Base-by-base conservation (phyloP, 2,329 filamentous ascomycete species). In the Ascochyta viciae-villosae region DNA sequence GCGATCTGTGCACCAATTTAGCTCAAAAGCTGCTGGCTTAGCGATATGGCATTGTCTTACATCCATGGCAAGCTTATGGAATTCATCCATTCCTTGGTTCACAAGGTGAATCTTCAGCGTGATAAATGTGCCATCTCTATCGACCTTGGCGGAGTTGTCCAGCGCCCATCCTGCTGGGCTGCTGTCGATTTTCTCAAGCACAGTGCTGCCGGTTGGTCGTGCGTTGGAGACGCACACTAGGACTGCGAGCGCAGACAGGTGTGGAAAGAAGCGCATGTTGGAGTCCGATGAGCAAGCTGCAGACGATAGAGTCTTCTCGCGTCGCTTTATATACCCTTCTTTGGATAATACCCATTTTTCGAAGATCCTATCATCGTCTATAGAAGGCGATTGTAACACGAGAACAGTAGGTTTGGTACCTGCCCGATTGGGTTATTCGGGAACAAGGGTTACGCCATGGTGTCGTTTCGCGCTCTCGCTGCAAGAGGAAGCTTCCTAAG, bases 1-100 rank as follows among this genome's bases (percentile, higher is more conserved):
- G 82, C 84, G 26, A 85, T 66, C 62, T 64, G 39, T 41, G 4
- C n/a, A 26, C 22, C 22, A 27, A n/a, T 35, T 10, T 16, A 38
- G 19, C 35, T 19, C 34, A 7, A n/a, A 38, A 9, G n/a, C 15
- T 4, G 19, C 15, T 10, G 6, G 3, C 24, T 35, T 13, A 2
- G 19, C 9, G 29, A 27, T 37, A 15, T 27, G 15, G 23, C 16
- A 22, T 33, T 22, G 7, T 2, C 58, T 46, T 35, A 65, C 62
- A 38, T 66, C 57, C 59, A 66, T 60, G 16, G 63, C 63, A 29
- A 59, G 59, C 15, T 66, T 57, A 31, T 66, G 58, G 46, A 66
- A 66, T 24, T 56, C 40, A 9, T 57, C 54, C 59, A 66, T 64
- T 9, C 53, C 54, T 35, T 66, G 52, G 23, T 66, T 66, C n/a